Conservation (phyloP, 495 filamentous ascomycete genomes). For the Delitschia confertaspora region DNA sequence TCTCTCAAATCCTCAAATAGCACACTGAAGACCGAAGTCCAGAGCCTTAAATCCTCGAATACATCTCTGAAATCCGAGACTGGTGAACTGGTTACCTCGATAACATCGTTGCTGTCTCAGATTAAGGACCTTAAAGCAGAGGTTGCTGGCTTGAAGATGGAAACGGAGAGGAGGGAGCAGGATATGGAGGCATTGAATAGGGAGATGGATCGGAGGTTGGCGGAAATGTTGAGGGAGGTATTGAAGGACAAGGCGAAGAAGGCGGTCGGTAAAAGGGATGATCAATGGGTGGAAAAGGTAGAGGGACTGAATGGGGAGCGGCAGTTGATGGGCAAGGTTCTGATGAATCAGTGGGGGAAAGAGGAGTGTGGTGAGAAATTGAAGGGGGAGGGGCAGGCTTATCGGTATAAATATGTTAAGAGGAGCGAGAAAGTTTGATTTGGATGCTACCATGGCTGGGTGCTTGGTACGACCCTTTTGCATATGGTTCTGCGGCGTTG, state of each 20-base stretch:
- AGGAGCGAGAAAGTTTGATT: constrained; percentile 7
- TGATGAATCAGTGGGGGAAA: constrained; percentile 33
- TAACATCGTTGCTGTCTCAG: constrained; percentile 2
- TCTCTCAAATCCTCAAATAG: constrained; percentile 10
- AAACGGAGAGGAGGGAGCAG: constrained; percentile 3
- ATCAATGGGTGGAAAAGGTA: constrained; percentile 21
- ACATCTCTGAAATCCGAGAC: background rate
- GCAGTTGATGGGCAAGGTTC: constrained; percentile 27
- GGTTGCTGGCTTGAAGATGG: background rate
- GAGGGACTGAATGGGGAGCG: constrained; percentile 26
- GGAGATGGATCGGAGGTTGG: constrained; percentile 20
- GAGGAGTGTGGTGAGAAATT: constrained; percentile 26
- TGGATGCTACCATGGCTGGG: too few relatives aligned
- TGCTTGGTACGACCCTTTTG: too few relatives aligned
- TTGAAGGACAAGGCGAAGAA: constrained; percentile 14
- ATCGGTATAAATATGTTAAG: constrained; percentile 30
- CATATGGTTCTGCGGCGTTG: too few relatives aligned
- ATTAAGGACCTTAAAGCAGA: constrained; percentile 1
- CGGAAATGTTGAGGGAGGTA: constrained; percentile 8
- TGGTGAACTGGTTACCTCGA: background rate
- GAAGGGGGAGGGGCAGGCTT: constrained; percentile 26
- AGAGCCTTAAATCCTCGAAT: background rate
- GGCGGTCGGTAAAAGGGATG: constrained; percentile 22
- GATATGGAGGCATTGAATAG: constrained; percentile 22
- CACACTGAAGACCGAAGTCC: background rate